These are phyloP conservation scores for Jamesozyma lodderae DNA, from an alignment of 805 yeast genomes.

Conservation along the genomic window DNA sequence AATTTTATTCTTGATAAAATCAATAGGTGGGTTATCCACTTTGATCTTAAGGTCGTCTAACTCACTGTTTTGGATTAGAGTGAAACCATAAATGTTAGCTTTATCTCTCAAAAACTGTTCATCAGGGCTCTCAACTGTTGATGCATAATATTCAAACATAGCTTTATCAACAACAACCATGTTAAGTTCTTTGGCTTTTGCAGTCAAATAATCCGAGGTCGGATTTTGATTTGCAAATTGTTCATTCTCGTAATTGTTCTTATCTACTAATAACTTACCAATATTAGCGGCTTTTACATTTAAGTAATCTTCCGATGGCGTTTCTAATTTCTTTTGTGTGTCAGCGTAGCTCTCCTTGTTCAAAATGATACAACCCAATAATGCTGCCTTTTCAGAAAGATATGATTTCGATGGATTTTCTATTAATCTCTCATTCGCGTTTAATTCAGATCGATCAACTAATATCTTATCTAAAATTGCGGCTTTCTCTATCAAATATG, in stretches of 20 bases:
- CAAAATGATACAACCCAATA: no score
- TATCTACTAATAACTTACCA: background rate
- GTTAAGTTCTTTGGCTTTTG: slow-evolving; percentile 1
- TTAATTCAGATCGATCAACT: slow-evolving; percentile 1
- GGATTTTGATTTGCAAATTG: background rate
- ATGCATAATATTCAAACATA: background rate
- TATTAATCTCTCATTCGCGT: background rate
- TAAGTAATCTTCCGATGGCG: background rate
- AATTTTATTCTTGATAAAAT: background rate
- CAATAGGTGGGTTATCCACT: slow-evolving; percentile 3
- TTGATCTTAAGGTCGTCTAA: background rate
- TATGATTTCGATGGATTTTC: slow-evolving; percentile 5
- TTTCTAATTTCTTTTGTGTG: background rate
- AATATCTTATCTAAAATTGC: slow-evolving; percentile 1
- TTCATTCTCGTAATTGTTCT: background rate
- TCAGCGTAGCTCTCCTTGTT: no score
- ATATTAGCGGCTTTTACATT: background rate
- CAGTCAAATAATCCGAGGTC: background rate
- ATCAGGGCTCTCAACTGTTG: background rate
- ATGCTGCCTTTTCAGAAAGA: slow-evolving; percentile 7
- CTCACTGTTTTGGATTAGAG: slow-evolving; percentile 2
- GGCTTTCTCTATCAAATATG: background rate
- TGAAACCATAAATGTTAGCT: slow-evolving; percentile 2
- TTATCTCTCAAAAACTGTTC: background rate
- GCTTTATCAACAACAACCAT: slow-evolving; percentile 1